Base-by-base conservation (phyloP, 345 rosid genomes). In the Populus alba region DNA sequence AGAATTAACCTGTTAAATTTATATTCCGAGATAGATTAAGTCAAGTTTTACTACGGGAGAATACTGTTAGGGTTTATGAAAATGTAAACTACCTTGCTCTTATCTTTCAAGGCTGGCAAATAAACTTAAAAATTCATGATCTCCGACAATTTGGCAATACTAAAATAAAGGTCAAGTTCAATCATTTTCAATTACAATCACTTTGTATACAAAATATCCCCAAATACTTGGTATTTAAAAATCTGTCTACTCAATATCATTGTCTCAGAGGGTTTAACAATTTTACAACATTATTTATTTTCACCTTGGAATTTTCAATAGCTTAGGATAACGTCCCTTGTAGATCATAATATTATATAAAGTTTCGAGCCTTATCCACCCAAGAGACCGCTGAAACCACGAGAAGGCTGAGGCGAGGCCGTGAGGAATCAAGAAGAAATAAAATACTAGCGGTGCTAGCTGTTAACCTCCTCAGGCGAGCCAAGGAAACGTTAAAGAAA, bases 121-220 rank as follows among this genome's bases (percentile, higher is more conserved):
- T 4, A 2, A 7, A 20, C 9, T 53, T 13, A 29, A 57, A n/a
- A 23, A 25, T 8, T n/a, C 6, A 31, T n/a, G 12, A 5, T 72
- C 45, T 0, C 49, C 35, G 47, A 47, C 78, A 77, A 63, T 9
- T 74, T 45, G 78, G 43, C 38, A 16, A 27, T 47, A 47, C 35
- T 49, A 81, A 38, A 37, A 68, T 72, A 13, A 41, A 63, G 18
- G 77, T 66, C 66, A 75, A 20, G 20, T 33, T 82, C 79, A 71
- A 71, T 78, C 81, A 66, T 55, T 76, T 71, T 82, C 77, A 71
- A 71, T 66, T 22, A 71, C 15, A 43, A 29, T 31, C 31, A 49
- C 22, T 62, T 4, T 20, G 12, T 5, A 35, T 33, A 6, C 13
- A 70, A 61, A 38, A 41, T 70, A 11, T 47, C 27, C 38, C 33